Base-by-base conservation (phyloP, 2,329 filamentous ascomycete genomes). In the Fusarium pilosicola region DNA sequence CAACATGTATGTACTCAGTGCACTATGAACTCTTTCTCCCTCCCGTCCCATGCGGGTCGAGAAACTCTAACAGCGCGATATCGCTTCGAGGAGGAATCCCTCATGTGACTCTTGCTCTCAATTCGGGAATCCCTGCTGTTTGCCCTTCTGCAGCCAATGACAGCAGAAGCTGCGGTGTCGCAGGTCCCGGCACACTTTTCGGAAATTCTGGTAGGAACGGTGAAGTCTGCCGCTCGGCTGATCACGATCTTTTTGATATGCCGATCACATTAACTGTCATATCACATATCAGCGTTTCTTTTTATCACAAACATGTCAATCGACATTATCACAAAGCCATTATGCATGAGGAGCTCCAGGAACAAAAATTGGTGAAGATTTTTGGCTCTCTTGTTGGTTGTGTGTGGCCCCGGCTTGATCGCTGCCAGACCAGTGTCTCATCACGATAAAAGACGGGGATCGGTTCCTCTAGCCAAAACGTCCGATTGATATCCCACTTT, bases 351-450 rank as follows among this genome's bases (percentile, higher is more conserved):
- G 20, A 28, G 20, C n/a, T 11, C 45, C 36, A 49, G 42, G 51
- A 52, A 24, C 54, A 59, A 20, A 63, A 26, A 57, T n/a, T 48
- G 48, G 6, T 65, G 60, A 65, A 65, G 63, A 65, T 42, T 54
- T 46, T 38, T 38, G 57, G 36, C 46, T 22, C 36, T 39, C 48
- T 32, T 58, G 34, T 70, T 65, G 24, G 42, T 28, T 48, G 39
- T 70, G 69, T 62, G 52, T 58, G 51, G 70, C 38, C 65, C 62
- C 44, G 41, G 70, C 70, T 70, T 57, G 57, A 65, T 76, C 62
- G 56, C 57, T 67, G 65, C 75, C 74, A 75, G 75, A 70, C 75
- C 75, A 77, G 65, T 77, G 75, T 77, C 75, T 76, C 72, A 69
- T 63, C 39, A 70, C 30, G 52, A 64, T 58, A 62, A 70, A 51